Evolutionary conservation across 257 asterid species (phyloP).

Genomic region (Nyctanthes arbortristis): DNA sequence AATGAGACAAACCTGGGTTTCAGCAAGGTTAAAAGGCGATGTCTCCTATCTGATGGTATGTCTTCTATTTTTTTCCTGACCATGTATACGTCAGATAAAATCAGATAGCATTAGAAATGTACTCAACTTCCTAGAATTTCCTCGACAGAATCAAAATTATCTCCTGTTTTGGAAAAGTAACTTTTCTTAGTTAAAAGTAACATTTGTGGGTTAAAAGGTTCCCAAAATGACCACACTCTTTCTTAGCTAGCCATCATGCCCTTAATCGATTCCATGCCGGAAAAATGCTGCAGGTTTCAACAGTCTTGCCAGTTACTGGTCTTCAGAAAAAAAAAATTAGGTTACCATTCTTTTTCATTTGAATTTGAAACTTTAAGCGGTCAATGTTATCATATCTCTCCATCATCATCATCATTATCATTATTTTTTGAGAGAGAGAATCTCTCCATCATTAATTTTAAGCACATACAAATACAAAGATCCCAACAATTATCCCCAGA

Average conservation of each 20-base stretch:
- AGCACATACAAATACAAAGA: not conserved
- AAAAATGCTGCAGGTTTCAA: not conserved
- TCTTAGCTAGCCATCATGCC: not conserved
- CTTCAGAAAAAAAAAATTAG: too few species aligned
- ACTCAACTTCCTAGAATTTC: conserved; percentile 3
- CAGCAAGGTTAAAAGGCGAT: conserved; percentile 55
- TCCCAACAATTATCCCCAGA: not conserved
- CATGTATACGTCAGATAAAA: conserved; percentile 13
- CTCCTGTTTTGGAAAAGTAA: too few species aligned
- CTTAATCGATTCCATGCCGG: not conserved
- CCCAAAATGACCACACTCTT: too few species aligned
- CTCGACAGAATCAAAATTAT: not conserved
- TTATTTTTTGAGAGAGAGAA: too few species aligned
- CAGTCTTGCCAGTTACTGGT: not conserved
- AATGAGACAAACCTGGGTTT: conserved; percentile 52
- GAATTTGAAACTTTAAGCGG: too few species aligned
- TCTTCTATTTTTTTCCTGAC: conserved; percentile 86
- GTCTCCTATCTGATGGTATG: conserved; percentile 79
- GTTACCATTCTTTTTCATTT: too few species aligned
- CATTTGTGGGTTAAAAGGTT: too few species aligned
- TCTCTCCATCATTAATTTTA: too few species aligned
- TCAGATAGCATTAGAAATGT: conserved; percentile 4
- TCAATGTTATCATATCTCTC: too few species aligned
- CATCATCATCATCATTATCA: too few species aligned
- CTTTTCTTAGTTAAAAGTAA: not conserved